phyloP scores from a whole-genome alignment of 768 basidiomycete genomes.

The Cantharellus anzutake region DNA sequence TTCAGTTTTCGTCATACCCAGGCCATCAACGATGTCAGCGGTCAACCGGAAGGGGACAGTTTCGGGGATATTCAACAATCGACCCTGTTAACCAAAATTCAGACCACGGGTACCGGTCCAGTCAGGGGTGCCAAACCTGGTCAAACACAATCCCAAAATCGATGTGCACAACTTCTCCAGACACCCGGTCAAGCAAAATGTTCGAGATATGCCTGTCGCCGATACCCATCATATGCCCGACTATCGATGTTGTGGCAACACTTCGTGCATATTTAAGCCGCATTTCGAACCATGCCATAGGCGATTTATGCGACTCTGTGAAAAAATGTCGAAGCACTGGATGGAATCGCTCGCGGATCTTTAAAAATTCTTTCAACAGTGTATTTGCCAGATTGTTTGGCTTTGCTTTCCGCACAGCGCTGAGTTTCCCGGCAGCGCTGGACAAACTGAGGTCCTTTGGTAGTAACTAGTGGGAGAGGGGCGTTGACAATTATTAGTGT shows the following conservation, averaged over 20 bases:
- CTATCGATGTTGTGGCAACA: conserved; percentile 84
- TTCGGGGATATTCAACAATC: conserved; percentile 60
- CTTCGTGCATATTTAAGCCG: conserved; percentile 79
- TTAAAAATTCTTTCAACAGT: conserved; percentile 17
- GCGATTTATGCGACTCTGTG: conserved; percentile 71
- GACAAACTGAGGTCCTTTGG: not conserved
- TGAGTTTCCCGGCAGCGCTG: conserved; percentile 3
- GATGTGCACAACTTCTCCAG: conserved; percentile 86
- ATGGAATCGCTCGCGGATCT: conserved; percentile 29
- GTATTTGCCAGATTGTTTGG: conserved; percentile 2
- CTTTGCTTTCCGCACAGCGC: not conserved
- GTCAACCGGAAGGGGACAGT: conserved; percentile 91
- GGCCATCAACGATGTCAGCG: conserved; percentile 80
- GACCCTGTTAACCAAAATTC: conserved; percentile 36
- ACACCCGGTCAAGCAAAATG: conserved; percentile 66
- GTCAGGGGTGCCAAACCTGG: conserved; percentile 32
- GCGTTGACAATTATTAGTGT: not conserved
- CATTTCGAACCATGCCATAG: conserved; percentile 84
- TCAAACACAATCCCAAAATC: conserved; percentile 96
- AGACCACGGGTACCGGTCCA: not conserved
- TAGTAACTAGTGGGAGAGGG: not conserved
- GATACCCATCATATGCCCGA: conserved; percentile 79
- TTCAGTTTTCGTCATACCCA: conserved; percentile 76
- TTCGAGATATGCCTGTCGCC: conserved; percentile 89
- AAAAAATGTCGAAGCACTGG: conserved; percentile 95